Evolutionary conservation across 306 rosid genomes (phyloP).

Genomic region (Dalbergia cultrata): DNA sequence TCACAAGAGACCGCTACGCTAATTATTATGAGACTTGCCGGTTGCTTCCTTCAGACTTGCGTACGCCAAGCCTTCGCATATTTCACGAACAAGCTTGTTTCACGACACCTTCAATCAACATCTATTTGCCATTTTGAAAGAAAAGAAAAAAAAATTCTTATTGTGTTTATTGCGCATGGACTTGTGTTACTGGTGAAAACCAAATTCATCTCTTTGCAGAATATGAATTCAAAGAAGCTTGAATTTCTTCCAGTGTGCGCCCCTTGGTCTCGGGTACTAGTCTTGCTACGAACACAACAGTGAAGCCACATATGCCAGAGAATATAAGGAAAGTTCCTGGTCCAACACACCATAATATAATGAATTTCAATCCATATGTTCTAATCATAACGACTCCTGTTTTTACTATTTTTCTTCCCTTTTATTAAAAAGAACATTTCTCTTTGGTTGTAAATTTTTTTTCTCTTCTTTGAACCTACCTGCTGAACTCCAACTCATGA

Average conservation of each 20-base stretch:
- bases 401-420: no score
- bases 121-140: conserved; percentile 20
- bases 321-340: conserved; percentile 70
- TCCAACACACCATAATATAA: background rate
- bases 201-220: conserved; percentile 19
- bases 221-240: conserved; percentile 59
- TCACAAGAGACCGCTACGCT: background rate
- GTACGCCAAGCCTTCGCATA: background rate
- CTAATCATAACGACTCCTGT: no score
- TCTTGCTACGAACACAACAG: conserved; percentile 65
- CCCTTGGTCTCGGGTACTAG: conserved; percentile 84
- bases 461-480: conserved; percentile 49
- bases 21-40: conserved; percentile 6
- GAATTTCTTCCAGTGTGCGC: conserved; percentile 74
- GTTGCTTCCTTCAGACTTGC: conserved; percentile 9
- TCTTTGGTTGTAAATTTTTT: background rate
- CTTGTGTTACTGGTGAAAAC: background rate
- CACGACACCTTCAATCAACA: background rate
- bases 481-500: conserved; percentile 78
- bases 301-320: conserved; percentile 57
- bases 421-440: no score
- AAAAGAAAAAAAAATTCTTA: background rate
- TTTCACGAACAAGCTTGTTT: conserved; percentile 10
- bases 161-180: conserved; percentile 7
- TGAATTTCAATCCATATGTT: background rate